A percentile compares a stretch with the other conserved stretches of the same genome.
Conservation (phyloP, 1,284 basidiomycete species). For the Mycosarcoma mackinlayi region DNA sequence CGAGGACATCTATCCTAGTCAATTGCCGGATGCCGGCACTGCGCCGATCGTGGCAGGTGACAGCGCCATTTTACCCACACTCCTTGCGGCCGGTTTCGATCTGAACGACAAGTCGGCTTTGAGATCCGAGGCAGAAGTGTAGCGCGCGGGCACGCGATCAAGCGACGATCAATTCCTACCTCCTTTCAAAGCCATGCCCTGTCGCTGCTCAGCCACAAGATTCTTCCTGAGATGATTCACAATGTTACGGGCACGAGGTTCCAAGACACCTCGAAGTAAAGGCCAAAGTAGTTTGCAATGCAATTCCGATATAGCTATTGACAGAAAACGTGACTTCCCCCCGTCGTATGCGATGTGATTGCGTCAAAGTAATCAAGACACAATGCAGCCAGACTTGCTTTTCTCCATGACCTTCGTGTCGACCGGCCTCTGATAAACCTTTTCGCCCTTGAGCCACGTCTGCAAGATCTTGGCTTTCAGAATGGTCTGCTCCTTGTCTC, state of each 20-base stretch:
- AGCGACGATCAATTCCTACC: too few species aligned
- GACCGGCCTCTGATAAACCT: conserved; percentile 31
- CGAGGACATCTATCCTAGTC: conserved; percentile 34
- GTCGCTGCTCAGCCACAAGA: too few species aligned
- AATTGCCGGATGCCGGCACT: conserved; percentile 14
- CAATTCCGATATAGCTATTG: background rate
- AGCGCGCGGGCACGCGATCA: background rate
- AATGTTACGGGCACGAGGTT: background rate
- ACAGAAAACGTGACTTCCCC: too few species aligned
- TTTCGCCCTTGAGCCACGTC: conserved; percentile 40
- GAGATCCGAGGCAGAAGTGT: background rate
- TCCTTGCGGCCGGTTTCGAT: conserved; percentile 19
- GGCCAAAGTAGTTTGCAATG: background rate
- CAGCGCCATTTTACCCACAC: conserved; percentile 3
- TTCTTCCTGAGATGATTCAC: too few species aligned
- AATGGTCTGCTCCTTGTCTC: conserved; percentile 34
- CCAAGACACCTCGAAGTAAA: background rate
- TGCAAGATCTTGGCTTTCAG: conserved; percentile 42
- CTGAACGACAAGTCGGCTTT: conserved; percentile 29
- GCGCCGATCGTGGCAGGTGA: conserved; percentile 7
- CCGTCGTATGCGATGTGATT: too few species aligned
- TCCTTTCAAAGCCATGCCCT: too few species aligned
- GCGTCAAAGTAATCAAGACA: background rate
- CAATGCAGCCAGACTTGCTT: background rate
- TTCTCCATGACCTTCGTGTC: background rate